Evolutionary conservation across 495 filamentous ascomycete genomes (phyloP).

Genomic region (Podospora tetraspora): DNA sequence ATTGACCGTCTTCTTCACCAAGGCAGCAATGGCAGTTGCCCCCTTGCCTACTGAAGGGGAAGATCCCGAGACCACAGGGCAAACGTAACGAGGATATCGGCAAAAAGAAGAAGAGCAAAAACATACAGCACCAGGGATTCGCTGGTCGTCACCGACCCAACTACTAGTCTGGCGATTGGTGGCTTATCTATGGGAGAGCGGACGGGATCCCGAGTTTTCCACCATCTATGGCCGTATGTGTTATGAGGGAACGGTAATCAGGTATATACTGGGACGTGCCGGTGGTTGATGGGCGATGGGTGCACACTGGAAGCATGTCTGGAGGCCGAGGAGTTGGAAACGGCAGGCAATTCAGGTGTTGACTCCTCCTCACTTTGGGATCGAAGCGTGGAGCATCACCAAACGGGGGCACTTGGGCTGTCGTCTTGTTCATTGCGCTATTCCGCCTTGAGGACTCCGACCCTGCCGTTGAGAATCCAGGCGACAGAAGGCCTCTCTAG

Average conservation of each 20-base stretch:
- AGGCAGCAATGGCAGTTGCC: too few relatives aligned
- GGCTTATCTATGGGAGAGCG: conserved; percentile 46
- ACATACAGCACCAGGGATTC: conserved; percentile 44
- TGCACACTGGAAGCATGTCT: too few relatives aligned
- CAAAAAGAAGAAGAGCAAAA: conserved; percentile 14
- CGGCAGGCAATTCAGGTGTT: too few relatives aligned
- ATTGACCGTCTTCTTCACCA: not conserved
- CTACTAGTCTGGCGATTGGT: conserved; percentile 37
- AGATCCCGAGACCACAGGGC: not conserved
- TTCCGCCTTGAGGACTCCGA: not conserved
- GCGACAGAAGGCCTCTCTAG: not conserved
- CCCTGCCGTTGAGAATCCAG: not conserved
- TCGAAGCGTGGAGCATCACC: not conserved
- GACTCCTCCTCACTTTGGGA: not conserved
- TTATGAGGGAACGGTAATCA: not conserved
- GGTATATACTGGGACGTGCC: not conserved
- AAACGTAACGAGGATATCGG: not conserved
- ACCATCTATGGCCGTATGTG: conserved; percentile 21
- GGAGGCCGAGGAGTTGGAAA: not conserved
- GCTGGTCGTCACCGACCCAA: conserved; percentile 36
- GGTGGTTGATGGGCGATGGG: not conserved
- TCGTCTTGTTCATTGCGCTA: not conserved
- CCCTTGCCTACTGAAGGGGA: too few relatives aligned
- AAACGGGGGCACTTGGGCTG: not conserved
- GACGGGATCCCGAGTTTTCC: conserved; percentile 48